Percentiles rank a stretch among this genome's conserved stretches.
phyloP scores from a whole-genome alignment of 208 protist genomes.

The Acanthamoeba triangularis region DNA sequence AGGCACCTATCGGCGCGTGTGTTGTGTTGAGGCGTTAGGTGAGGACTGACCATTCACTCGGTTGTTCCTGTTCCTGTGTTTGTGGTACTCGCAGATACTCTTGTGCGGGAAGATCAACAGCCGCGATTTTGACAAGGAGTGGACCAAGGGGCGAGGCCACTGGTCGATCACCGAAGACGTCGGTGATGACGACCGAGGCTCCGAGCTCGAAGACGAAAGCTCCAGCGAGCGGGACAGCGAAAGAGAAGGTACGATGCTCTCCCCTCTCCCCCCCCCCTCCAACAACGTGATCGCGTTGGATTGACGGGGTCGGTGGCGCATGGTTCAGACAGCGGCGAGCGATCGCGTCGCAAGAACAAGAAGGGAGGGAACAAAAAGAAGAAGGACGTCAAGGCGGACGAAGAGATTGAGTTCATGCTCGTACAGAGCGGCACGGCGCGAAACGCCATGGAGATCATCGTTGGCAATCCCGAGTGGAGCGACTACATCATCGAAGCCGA shows the following conservation, averaged over 20 bases:
- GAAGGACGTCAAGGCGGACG: background rate
- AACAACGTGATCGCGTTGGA: too few species aligned
- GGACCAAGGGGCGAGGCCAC: constrained; percentile 10
- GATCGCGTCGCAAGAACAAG: background rate
- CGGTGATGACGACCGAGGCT: background rate
- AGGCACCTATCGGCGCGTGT: too few species aligned
- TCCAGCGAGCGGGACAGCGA: constrained; percentile 38
- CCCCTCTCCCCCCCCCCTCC: background rate
- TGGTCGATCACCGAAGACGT: background rate
- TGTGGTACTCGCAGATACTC: too few species aligned
- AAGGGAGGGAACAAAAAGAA: background rate
- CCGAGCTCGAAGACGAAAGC: background rate
- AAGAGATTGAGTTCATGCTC: constrained; percentile 11
- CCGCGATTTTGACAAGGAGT: constrained; percentile 13
- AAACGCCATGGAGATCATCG: constrained; percentile 34
- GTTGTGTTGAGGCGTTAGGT: too few species aligned
- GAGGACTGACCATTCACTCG: too few species aligned
- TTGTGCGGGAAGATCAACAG: background rate
- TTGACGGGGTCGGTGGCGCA: background rate
- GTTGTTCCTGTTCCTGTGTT: too few species aligned
- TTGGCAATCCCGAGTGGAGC: constrained; percentile 39
- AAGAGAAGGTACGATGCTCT: background rate
- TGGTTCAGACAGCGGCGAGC: background rate
- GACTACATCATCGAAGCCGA: constrained; percentile 37
- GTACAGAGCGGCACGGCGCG: constrained; percentile 29